phyloP scores from a whole-genome alignment of 1,284 basidiomycete species.

The Naganishia sp. region DNA sequence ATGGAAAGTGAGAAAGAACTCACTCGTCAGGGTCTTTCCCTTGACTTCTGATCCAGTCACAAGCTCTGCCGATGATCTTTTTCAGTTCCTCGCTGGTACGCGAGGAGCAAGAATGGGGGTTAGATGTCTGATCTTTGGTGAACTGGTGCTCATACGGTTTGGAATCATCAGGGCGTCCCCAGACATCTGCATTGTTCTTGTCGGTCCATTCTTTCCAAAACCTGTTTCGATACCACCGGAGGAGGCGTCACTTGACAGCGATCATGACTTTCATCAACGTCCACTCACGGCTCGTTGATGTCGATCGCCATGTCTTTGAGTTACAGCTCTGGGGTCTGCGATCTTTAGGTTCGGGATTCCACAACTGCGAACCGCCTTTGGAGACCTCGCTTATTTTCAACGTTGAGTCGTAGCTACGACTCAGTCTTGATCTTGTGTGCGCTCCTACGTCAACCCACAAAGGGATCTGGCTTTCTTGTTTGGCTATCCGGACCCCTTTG shows the following conservation, averaged over 20 bases:
- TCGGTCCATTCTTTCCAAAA: constrained; percentile 27
- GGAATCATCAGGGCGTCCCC: constrained; percentile 15
- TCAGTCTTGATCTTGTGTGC: too few species aligned
- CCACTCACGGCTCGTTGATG: constrained; percentile 3
- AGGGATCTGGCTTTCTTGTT: too few species aligned
- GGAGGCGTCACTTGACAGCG: not conserved
- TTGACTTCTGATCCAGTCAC: constrained; percentile 23
- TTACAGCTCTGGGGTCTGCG: too few species aligned
- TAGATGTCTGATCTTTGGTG: not conserved
- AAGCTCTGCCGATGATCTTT: constrained; percentile 15
- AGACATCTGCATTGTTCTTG: constrained; percentile 22
- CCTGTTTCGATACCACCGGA: not conserved
- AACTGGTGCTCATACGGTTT: not conserved
- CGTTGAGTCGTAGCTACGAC: too few species aligned
- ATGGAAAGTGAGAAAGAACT: not conserved
- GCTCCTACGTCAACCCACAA: too few species aligned
- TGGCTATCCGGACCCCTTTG: too few species aligned
- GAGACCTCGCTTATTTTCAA: too few species aligned
- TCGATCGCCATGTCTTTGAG: constrained; percentile 12
- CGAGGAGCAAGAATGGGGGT: not conserved
- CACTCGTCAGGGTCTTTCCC: constrained; percentile 21
- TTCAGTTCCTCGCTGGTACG: constrained; percentile 15
- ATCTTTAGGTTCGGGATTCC: too few species aligned
- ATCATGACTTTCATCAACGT: not conserved
- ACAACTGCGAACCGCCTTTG: too few species aligned